Evolutionary conservation across 768 basidiomycete species (phyloP).

Genomic region (Leccinum truebloodii): DNA sequence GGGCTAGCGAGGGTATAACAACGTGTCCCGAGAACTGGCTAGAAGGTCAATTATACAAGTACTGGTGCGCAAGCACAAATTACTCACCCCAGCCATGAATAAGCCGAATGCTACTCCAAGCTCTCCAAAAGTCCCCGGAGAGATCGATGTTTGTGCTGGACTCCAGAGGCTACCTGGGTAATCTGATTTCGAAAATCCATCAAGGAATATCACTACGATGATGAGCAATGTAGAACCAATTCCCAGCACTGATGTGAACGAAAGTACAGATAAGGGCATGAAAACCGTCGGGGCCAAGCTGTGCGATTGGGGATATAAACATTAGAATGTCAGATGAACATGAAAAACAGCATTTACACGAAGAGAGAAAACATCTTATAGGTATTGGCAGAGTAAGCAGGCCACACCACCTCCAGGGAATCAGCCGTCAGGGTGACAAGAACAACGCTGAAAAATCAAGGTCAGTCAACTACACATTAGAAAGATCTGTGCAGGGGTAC

Average conservation of each 20-base stretch:
- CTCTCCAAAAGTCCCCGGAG: constrained; percentile 51
- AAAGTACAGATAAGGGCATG: constrained; percentile 82
- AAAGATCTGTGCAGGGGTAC: constrained; percentile 37
- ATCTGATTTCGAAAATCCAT: constrained; percentile 73
- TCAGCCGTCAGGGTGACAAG: constrained; percentile 91
- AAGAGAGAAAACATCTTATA: constrained; percentile 77
- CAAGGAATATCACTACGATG: constrained; percentile 74
- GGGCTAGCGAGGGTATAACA: constrained; percentile 85
- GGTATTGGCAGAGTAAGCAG: constrained; percentile 60
- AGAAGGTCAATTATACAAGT: neutral
- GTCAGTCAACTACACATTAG: neutral
- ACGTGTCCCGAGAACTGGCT: constrained; percentile 86
- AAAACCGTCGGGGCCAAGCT: constrained; percentile 86
- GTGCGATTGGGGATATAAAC: constrained; percentile 9
- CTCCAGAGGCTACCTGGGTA: constrained; percentile 81
- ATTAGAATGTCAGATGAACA: neutral
- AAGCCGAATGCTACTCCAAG: constrained; percentile 84
- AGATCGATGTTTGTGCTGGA: constrained; percentile 67
- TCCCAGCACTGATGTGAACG: constrained; percentile 85
- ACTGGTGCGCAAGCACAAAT: neutral
- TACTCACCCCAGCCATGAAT: constrained; percentile 84
- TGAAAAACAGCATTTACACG: constrained; percentile 49
- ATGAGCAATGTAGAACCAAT: constrained; percentile 78
- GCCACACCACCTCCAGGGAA: constrained; percentile 73
- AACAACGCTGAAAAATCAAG: constrained; percentile 57